Evolutionary conservation across 1,284 basidiomycete genomes (phyloP), one percentile per base, ranked within the genome.

Genomic region (Takashimella tepidaria): DNA sequence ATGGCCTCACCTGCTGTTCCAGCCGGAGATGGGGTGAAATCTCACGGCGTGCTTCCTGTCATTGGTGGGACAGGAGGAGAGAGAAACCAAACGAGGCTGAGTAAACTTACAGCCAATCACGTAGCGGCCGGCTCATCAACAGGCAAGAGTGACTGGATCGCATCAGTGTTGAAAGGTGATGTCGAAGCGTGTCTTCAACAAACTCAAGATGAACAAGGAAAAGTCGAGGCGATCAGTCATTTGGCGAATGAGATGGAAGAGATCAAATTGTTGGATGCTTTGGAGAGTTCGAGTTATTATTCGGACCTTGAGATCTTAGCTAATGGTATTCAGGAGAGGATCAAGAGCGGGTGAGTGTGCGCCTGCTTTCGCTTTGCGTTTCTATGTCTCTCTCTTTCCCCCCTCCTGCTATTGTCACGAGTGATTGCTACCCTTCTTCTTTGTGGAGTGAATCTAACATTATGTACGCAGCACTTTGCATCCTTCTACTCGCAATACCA

Each of bases 61-160:
- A n/a, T n/a, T n/a, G 54, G 50, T 24, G 54, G 47, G 21, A 54
- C 31, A 20, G 57, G 48, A 20, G 59, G 56, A 2, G 47, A 53
- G 31, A 8, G 31, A 16, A 37, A 37, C 16, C 31, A 16, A 37
- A 37, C 31, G 10, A 37, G 31, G 31, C 16, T 37, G 16, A 37
- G 31, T 37, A 72, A 71, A 52, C 56, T 74, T 5, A 56, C 54
- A 2, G 63, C 65, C 2, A 69, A 59, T 24, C 69, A 74, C 41
- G 67, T 72, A 19, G 63, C 62, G 4, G 51, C 53, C 0, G 57
- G 57, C 1, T 67, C 68, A 16, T 55, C 55, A 8, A 49, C 47
- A 5, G 69, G 58, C 27, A 65, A 66, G 51, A 65, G 60, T 26
- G 60, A 63, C n/a, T 66, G 63, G 53, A 55, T 72, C 5, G 62